Conservation (phyloP, 495 filamentous ascomycete species). For the Xylaria bambusicola region DNA sequence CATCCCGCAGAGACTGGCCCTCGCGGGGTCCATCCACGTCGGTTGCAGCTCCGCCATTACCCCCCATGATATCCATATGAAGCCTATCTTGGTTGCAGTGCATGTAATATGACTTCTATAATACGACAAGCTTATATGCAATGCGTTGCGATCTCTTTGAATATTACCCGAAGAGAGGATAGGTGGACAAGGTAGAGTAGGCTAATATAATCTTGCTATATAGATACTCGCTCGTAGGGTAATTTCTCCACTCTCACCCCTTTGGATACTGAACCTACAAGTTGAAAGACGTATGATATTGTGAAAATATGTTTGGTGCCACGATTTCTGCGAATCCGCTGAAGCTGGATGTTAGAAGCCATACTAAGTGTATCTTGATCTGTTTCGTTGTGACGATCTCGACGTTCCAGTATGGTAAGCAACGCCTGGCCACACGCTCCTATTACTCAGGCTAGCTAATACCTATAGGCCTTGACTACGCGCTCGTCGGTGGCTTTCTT, state of each 20-base stretch:
- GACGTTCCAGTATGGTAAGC: conserved; percentile 38
- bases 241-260: too few species aligned
- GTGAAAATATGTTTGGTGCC: conserved; percentile 23
- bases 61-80: too few species aligned
- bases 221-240: not conserved
- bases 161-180: conserved; percentile 4
- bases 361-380: conserved; percentile 36
- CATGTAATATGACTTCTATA: not conserved
- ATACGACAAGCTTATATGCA: not conserved
- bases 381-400: conserved; percentile 40
- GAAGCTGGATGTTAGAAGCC: conserved; percentile 31
- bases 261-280: not conserved
- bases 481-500: conserved; percentile 40
- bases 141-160: not conserved
- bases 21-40: too few species aligned
- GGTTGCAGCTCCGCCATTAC: not conserved
- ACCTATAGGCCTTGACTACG: conserved; percentile 34
- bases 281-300: not conserved
- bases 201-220: conserved; percentile 1
- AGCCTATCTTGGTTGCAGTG: not conserved
- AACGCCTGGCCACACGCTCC: not conserved
- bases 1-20: too few species aligned
- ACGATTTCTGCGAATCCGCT: conserved; percentile 34
- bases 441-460: not conserved
- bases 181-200: not conserved